Conservation (phyloP, 2,329 filamentous ascomycete species). For the Fusarium liriodendri region DNA sequence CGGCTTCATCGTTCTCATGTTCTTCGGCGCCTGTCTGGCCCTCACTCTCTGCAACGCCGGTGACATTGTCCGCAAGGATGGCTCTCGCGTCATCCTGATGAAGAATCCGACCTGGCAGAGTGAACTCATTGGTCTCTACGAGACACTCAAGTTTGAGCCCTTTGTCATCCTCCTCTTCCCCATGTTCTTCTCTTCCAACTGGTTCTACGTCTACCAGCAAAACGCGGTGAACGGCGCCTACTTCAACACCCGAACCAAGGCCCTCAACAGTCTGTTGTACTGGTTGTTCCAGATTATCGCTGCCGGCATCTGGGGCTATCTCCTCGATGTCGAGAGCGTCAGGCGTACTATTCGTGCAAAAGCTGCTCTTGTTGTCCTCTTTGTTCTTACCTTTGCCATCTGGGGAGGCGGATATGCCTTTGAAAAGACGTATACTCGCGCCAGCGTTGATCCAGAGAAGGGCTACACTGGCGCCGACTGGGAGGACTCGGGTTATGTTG, state of each 20-base stretch:
- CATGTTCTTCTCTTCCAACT: slow-evolving; percentile 86
- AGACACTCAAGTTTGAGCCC: slow-evolving; percentile 76
- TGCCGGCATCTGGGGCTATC: slow-evolving; percentile 77
- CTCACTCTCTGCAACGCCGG: slow-evolving; percentile 78
- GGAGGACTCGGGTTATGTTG: slow-evolving; percentile 73
- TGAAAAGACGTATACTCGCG: slow-evolving; percentile 57
- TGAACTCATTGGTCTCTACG: slow-evolving; percentile 79
- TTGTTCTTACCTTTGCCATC: slow-evolving; percentile 78
- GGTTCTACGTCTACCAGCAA: slow-evolving; percentile 86
- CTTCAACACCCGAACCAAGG: slow-evolving; percentile 79
- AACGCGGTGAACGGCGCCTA: slow-evolving; percentile 77
- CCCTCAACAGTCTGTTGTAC: slow-evolving; percentile 79
- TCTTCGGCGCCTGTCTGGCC: slow-evolving; percentile 75
- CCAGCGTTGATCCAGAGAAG: slow-evolving; percentile 16
- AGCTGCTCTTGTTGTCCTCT: slow-evolving; percentile 68
- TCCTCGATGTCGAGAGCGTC: slow-evolving; percentile 70
- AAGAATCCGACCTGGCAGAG: slow-evolving; percentile 90
- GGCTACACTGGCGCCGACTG: slow-evolving; percentile 65
- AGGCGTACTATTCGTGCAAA: slow-evolving; percentile 77
- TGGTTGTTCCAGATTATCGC: slow-evolving; percentile 82
- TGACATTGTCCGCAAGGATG: slow-evolving; percentile 79
- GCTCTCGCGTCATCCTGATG: slow-evolving; percentile 85
- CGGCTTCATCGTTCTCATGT: slow-evolving; percentile 87
- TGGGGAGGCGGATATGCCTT: slow-evolving; percentile 89
- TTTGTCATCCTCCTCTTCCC: slow-evolving; percentile 80